Conservation (phyloP, 1,139 yeast genomes). For the Blastobotrys proliferans region DNA sequence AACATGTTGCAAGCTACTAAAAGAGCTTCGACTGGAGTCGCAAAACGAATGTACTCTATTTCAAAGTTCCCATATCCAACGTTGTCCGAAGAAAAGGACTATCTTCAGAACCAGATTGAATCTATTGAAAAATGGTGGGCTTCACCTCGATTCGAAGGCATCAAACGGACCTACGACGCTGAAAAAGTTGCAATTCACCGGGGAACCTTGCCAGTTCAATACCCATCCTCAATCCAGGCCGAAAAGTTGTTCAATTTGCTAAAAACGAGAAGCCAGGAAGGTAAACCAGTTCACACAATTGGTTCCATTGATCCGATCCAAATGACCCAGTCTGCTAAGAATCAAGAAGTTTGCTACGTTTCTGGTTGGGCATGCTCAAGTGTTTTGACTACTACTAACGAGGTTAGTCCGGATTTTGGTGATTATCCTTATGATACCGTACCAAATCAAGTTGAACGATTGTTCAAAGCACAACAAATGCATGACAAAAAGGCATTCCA, state of each 20-base stretch:
- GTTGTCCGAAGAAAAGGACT: conserved; percentile 34
- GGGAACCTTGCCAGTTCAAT: conserved; percentile 45
- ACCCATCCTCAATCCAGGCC: conserved; percentile 55
- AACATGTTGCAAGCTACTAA: background rate
- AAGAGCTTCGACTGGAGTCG: conserved; percentile 3
- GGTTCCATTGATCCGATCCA: conserved; percentile 64
- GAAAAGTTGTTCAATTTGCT: conserved; percentile 47
- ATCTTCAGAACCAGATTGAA: conserved; percentile 30
- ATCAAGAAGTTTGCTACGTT: conserved; percentile 53
- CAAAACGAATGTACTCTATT: conserved; percentile 16
- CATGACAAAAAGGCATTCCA: conserved; percentile 53
- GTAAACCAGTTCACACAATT: conserved; percentile 51
- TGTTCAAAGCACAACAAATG: conserved; percentile 55
- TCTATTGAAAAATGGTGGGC: conserved; percentile 51
- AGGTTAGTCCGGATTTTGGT: conserved; percentile 58
- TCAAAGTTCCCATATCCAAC: conserved; percentile 40
- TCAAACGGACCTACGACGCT: conserved; percentile 52
- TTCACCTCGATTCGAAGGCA: conserved; percentile 45
- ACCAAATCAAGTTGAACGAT: conserved; percentile 58
- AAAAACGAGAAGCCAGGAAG: conserved; percentile 40
- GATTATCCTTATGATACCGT: conserved; percentile 66
- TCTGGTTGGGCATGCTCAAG: conserved; percentile 62
- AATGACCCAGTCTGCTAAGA: conserved; percentile 53
- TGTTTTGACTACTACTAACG: conserved; percentile 53
- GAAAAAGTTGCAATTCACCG: conserved; percentile 50